Evolutionary conservation across 345 rosid species (phyloP).

Genomic region (Aegle marmelos): DNA sequence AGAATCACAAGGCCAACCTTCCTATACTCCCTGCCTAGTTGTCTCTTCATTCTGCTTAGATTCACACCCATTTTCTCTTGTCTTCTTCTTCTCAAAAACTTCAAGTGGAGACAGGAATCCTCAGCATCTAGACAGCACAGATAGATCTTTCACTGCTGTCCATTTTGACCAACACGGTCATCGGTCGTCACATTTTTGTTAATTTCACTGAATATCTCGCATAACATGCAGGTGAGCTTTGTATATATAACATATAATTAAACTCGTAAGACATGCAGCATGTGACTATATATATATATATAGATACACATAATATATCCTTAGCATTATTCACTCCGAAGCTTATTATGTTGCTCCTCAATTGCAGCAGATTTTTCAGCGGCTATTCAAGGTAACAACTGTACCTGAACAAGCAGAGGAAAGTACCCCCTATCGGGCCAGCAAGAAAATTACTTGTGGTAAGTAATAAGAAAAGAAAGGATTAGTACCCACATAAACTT

Average conservation of each 20-base stretch:
- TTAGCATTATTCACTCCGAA: background rate
- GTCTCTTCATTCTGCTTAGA: constrained; percentile 36
- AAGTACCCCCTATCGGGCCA: constrained; percentile 4
- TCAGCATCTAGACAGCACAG: constrained; percentile 45
- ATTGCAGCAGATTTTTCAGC: constrained; percentile 59
- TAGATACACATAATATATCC: background rate
- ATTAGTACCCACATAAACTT: background rate
- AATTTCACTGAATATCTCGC: constrained; percentile 15
- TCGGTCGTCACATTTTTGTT: background rate
- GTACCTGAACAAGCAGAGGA: constrained; percentile 30
- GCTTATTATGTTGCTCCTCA: constrained; percentile 9
- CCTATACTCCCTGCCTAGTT: constrained; percentile 36
- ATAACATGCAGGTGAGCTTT: constrained; percentile 64
- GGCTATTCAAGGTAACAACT: constrained; percentile 43
- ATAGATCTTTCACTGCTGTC: constrained; percentile 46
- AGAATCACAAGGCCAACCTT: constrained; percentile 43
- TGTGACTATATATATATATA: background rate
- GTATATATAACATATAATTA: background rate
- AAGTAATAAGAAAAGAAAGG: background rate
- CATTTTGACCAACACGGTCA: constrained; percentile 44
- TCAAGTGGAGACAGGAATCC: constrained; percentile 37
- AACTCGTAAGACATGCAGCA: too few species aligned
- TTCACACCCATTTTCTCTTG: constrained; percentile 37
- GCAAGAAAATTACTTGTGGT: constrained; percentile 21
- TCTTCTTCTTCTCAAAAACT: constrained; percentile 45